Evolutionary conservation across 306 rosid species (phyloP), one percentile per base, ranked within the genome.

Genomic region (Castanea sativa): DNA sequence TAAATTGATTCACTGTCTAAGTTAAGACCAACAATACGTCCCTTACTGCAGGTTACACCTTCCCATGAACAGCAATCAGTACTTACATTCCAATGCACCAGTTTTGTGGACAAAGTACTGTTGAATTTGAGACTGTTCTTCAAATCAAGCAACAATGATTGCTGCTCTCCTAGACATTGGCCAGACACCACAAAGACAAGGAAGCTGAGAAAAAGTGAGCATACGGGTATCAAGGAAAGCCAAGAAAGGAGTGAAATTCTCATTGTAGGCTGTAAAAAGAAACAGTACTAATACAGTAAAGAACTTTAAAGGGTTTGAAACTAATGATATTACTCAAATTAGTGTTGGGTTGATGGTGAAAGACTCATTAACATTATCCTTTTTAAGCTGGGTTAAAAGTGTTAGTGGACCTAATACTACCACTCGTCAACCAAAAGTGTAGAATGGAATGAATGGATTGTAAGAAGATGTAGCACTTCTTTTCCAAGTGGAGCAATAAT

Each of bases 51-150:
- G 4, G 27, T 5, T 15, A 92, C 86, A 49, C 94, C 94, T 1
- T 1, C 25, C 97, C 94, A 90, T 16, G 35, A 5, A 57, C 94
- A 87, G 53, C 85, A 87, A 76, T 58, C 82, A 6, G 53, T 1
- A 41, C 8, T 80, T 51, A 27, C 58, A 4, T 78, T 72, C 97
- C 94, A 89, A 2, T 11, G 20, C 12, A 10, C 64, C 1, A 89
- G 76, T 61, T 85, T 87, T 4, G 1, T 76, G 32, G 92, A 82
- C 6, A 0, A 0, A 4, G 32, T 14, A 45, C 1, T 0, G 0
- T 21, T 0, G 30, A 65, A 73, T 2, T 0, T 8, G 76, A 91
- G 84, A 77, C 20, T 56, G 30, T 76, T 88, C 85, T 83, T 88
- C 75, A 91, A 57, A 19, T 83, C 77, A 1, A 88, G 80, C 72